Evolutionary conservation across 345 rosid genomes (phyloP).

Genomic region (Rhizophora mangle): DNA sequence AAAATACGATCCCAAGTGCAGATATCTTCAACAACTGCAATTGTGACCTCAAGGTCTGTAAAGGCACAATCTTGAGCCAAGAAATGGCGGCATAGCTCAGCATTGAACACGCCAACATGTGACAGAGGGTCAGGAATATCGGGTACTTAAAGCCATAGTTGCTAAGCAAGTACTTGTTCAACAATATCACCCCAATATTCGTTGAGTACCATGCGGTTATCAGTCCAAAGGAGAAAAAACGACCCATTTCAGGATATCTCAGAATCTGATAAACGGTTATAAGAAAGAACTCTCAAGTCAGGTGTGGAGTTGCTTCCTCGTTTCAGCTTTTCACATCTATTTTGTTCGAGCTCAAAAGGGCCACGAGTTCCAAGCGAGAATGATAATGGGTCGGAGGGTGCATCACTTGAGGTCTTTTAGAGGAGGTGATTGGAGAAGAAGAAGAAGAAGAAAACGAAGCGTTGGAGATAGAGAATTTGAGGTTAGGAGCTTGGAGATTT

Average conservation of each 20-base stretch:
- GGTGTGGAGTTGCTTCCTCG: background rate
- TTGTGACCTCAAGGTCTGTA: constrained; percentile 28
- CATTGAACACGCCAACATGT: constrained; percentile 38
- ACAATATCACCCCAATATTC: constrained; percentile 34
- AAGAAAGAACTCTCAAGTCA: background rate
- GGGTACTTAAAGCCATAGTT: constrained; percentile 41
- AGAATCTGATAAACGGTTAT: background rate
- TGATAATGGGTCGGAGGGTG: background rate
- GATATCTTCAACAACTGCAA: constrained; percentile 40
- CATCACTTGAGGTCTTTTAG: background rate
- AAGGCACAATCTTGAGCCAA: constrained; percentile 36
- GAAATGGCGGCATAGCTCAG: constrained; percentile 26
- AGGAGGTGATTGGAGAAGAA: background rate
- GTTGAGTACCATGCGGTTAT: constrained; percentile 31
- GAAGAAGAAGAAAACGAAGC: background rate
- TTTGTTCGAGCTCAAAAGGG: background rate
- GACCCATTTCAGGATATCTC: constrained; percentile 4
- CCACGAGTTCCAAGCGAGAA: background rate
- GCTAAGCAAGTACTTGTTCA: constrained; percentile 39
- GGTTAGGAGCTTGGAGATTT: background rate
- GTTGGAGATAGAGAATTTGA: background rate
- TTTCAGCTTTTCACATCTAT: background rate
- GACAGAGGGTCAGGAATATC: constrained; percentile 37
- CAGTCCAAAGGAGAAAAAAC: constrained; percentile 13
- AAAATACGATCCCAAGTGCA: constrained; percentile 41